These are phyloP conservation scores for Ganoderma sp. DNA, from an alignment of 1,284 basidiomycete species.

Conservation along the genomic window DNA sequence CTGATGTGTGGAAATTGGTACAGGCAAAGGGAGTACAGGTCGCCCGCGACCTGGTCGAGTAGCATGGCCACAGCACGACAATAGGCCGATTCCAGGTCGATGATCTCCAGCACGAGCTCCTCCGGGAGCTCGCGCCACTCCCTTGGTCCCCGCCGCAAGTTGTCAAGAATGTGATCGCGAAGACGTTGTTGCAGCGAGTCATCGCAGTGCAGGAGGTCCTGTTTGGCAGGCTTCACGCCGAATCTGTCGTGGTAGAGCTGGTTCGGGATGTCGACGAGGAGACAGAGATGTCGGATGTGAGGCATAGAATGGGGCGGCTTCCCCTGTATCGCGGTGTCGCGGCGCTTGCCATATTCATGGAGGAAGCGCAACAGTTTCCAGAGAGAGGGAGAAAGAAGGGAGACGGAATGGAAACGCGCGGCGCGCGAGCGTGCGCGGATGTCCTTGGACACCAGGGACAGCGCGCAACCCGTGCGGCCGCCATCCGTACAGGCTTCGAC, in stretches of 20 bases:
- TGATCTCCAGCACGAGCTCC: background rate
- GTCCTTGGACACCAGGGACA: constrained; percentile 12
- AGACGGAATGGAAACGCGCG: constrained; percentile 12
- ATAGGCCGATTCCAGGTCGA: background rate
- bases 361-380: background rate
- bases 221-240: background rate
- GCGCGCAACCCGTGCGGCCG: constrained; percentile 12
- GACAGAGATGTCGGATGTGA: background rate
- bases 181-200: background rate
- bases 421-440: constrained; percentile 1
- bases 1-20: background rate
- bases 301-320: background rate
- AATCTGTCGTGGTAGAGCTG: background rate
- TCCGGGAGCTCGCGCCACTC: background rate
- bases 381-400: background rate
- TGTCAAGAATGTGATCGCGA: background rate
- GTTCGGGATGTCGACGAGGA: background rate
- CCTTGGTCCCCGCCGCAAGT: background rate
- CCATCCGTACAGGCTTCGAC: constrained; percentile 15
- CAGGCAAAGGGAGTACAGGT: background rate
- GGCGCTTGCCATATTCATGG: background rate
- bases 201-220: background rate
- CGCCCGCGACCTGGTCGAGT: background rate
- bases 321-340: background rate
- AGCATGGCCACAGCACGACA: background rate